Evolutionary conservation across 306 rosid species (phyloP).

Genomic region (Lablab purpureus): DNA sequence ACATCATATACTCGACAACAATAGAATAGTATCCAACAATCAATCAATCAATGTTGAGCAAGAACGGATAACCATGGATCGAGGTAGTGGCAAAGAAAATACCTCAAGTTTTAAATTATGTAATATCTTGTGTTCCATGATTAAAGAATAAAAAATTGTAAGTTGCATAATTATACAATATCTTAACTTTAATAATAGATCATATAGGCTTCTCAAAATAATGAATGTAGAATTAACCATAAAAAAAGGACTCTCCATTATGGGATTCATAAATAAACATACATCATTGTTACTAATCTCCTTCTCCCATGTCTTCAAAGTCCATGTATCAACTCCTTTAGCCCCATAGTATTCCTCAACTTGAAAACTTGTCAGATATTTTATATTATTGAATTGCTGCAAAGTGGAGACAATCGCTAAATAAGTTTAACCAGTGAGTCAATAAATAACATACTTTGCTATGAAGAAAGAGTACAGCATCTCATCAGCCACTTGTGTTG

Average conservation of each 20-base stretch:
- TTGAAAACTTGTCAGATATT: slow-evolving; percentile 56
- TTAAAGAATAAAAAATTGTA: slow-evolving; percentile 20
- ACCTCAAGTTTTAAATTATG: neutral
- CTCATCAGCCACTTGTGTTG: neutral
- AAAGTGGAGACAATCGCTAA: slow-evolving; percentile 54
- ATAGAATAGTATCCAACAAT: neutral
- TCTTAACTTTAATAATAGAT: neutral
- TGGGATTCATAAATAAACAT: slow-evolving; percentile 44
- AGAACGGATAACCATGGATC: neutral
- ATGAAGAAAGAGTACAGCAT: neutral
- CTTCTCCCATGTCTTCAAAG: slow-evolving; percentile 70
- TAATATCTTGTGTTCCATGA: slow-evolving; percentile 10
- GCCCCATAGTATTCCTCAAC: slow-evolving; percentile 85
- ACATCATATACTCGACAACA: slow-evolving; percentile 5
- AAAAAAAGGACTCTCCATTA: slow-evolving; percentile 2
- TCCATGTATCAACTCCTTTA: slow-evolving; percentile 87
- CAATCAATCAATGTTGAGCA: slow-evolving; percentile 24
- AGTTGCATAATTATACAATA: neutral
- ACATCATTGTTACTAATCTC: slow-evolving; percentile 72
- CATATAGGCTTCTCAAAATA: neutral
- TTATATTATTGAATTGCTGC: slow-evolving; percentile 79
- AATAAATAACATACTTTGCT: slow-evolving; percentile 36
- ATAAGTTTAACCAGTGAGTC: slow-evolving; percentile 25
- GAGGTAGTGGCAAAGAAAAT: slow-evolving; percentile 1
- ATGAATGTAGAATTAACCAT: slow-evolving; percentile 32